A percentile compares a stretch with the other conserved stretches of the same genome.
Conservation (phyloP, 2,329 filamentous ascomycete species). For the Aspergillus sp. region DNA sequence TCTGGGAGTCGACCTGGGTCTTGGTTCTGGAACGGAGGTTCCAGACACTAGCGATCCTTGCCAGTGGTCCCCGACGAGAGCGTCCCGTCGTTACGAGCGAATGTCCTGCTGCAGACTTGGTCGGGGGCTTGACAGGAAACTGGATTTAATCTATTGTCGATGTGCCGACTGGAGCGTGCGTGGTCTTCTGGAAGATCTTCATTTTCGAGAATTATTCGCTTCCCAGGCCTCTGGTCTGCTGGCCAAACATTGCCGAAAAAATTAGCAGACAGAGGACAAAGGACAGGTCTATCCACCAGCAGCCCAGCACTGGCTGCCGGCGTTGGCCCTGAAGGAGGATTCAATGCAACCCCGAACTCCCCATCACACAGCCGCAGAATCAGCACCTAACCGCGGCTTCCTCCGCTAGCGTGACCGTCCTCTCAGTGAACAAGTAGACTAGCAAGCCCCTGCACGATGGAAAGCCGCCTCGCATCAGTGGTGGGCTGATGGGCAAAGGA, state of each 20-base stretch:
- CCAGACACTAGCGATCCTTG: neutral
- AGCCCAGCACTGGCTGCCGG: conserved; percentile 1
- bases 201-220: conserved; percentile 3
- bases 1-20: neutral
- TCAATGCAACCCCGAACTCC: conserved; percentile 13
- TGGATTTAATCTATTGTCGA: conserved; percentile 4
- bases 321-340: neutral
- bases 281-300: neutral
- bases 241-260: neutral
- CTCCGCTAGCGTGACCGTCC: conserved; percentile 1
- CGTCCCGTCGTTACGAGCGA: neutral
- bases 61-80: neutral
- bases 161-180: conserved; percentile 9
- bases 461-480: neutral
- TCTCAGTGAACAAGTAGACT: neutral
- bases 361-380: conserved; percentile 6
- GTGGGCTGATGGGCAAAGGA: neutral
- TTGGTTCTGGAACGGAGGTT: neutral
- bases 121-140: neutral
- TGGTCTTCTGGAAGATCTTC: conserved; percentile 10
- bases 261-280: neutral
- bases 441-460: conserved; percentile 1
- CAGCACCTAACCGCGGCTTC: conserved; percentile 11
- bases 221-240: neutral
- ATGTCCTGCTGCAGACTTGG: neutral